Percentiles rank a stretch among this genome's conserved stretches.
These are phyloP conservation scores for Penicillium herquei DNA, from an alignment of 495 filamentous ascomycete species.

Conservation along the genomic window DNA sequence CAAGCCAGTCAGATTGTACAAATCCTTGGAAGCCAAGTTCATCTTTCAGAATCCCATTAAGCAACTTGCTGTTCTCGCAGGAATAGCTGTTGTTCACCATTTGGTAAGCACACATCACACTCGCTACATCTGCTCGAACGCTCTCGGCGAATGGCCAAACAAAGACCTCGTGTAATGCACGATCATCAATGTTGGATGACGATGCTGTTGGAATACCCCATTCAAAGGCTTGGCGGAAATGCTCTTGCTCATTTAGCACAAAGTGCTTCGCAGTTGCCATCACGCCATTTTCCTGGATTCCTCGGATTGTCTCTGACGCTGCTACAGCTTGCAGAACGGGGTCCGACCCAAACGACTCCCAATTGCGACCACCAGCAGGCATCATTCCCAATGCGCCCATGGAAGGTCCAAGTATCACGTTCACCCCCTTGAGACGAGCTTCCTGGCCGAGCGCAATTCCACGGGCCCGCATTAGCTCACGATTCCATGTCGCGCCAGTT, in stretches of 20 bases:
- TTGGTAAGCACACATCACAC: slow-evolving; percentile 88
- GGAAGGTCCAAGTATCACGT: slow-evolving; percentile 72
- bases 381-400: slow-evolving; percentile 78
- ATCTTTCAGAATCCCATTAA: slow-evolving; percentile 93
- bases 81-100: slow-evolving; percentile 89
- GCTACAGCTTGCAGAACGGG: slow-evolving; percentile 71
- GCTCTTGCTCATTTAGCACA: slow-evolving; percentile 84
- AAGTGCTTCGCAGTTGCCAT: slow-evolving; percentile 86
- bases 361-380: slow-evolving; percentile 85
- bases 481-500: slow-evolving; percentile 85
- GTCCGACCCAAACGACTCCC: slow-evolving; percentile 84
- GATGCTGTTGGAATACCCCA: slow-evolving; percentile 75
- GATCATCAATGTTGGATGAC: slow-evolving; percentile 79
- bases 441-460: slow-evolving; percentile 69
- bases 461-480: slow-evolving; percentile 69
- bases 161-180: slow-evolving; percentile 80
- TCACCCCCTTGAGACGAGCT: slow-evolving; percentile 67
- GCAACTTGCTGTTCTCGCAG: slow-evolving; percentile 85
- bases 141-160: slow-evolving; percentile 89
- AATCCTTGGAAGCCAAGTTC: slow-evolving; percentile 95
- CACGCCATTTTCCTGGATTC: slow-evolving; percentile 77
- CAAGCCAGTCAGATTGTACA: slow-evolving; percentile 91
- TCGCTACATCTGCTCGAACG: slow-evolving; percentile 81
- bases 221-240: slow-evolving; percentile 71
- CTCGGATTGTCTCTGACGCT: slow-evolving; percentile 65